These are phyloP conservation scores for Pichia sp. DNA, from an alignment of 1,139 yeast species.

Conservation along the genomic window DNA sequence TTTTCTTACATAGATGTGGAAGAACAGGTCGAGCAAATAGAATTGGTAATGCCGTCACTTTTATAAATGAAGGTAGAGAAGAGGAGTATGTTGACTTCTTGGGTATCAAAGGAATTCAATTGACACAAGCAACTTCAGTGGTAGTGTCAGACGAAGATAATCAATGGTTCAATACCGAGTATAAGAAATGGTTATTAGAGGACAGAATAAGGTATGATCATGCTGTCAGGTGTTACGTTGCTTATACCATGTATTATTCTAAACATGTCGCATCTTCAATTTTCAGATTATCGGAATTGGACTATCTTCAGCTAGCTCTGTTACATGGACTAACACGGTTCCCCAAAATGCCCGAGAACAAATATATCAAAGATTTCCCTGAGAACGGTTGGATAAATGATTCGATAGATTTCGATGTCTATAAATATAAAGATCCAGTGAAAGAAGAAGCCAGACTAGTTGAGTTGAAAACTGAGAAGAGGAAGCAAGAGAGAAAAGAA, in stretches of 20 bases:
- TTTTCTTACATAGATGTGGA: slow-evolving; percentile 84
- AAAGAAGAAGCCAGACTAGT: slow-evolving; percentile 58
- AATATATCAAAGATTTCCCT: slow-evolving; percentile 40
- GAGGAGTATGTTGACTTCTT: slow-evolving; percentile 76
- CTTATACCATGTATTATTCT: slow-evolving; percentile 74
- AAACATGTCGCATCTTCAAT: slow-evolving; percentile 91
- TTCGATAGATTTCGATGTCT: slow-evolving; percentile 56
- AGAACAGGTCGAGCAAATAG: slow-evolving; percentile 89
- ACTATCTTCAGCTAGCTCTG: slow-evolving; percentile 63
- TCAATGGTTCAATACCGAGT: slow-evolving; percentile 25
- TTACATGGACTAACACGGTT: slow-evolving; percentile 75
- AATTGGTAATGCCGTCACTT: slow-evolving; percentile 68
- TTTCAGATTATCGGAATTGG: slow-evolving; percentile 65
- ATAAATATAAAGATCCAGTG: slow-evolving; percentile 52
- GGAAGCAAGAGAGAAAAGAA: slow-evolving; percentile 29
- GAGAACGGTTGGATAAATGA: slow-evolving; percentile 68
- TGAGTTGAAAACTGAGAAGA: slow-evolving; percentile 41
- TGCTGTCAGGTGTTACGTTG: slow-evolving; percentile 74
- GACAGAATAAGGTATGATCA: slow-evolving; percentile 79
- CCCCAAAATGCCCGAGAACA: slow-evolving; percentile 93
- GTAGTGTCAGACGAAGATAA: background rate
- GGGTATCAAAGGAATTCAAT: slow-evolving; percentile 58
- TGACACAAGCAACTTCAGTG: slow-evolving; percentile 32
- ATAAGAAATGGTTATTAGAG: slow-evolving; percentile 52
- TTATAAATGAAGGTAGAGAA: slow-evolving; percentile 68